Evolutionary conservation across 306 rosid species (phyloP).

Genomic region (Sphenostylis stenocarpa): DNA sequence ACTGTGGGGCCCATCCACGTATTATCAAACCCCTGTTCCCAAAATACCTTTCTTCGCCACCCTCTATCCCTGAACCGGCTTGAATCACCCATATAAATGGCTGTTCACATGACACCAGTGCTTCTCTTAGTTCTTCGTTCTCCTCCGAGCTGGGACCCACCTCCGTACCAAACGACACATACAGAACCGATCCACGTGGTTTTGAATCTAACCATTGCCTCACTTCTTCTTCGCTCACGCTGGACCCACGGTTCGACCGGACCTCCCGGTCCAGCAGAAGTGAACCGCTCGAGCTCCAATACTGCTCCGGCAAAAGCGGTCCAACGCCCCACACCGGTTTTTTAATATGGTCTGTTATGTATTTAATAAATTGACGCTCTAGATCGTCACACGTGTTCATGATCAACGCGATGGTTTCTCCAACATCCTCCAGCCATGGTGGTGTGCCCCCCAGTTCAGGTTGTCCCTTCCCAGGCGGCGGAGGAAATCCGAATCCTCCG

Average conservation of each 20-base stretch:
- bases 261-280: constrained; percentile 42
- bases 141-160: constrained; percentile 58
- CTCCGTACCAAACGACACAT: constrained; percentile 56
- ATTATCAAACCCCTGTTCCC: constrained; percentile 64
- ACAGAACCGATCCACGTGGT: constrained; percentile 50
- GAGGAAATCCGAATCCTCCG: not conserved
- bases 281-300: constrained; percentile 51
- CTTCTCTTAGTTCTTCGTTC: constrained; percentile 34
- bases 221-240: constrained; percentile 53
- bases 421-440: constrained; percentile 37
- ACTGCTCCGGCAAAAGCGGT: constrained; percentile 63
- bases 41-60: constrained; percentile 43
- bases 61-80: constrained; percentile 41
- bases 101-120: constrained; percentile 38
- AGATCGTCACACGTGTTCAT: constrained; percentile 77
- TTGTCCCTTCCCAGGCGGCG: constrained; percentile 33
- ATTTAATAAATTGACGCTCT: constrained; percentile 53
- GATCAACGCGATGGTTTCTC: constrained; percentile 38
- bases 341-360: constrained; percentile 27
- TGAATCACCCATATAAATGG: constrained; percentile 67
- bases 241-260: constrained; percentile 41
- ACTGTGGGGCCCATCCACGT: constrained; percentile 76
- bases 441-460: constrained; percentile 43
- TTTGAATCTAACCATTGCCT: constrained; percentile 58
- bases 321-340: constrained; percentile 75